phyloP scores from a whole-genome alignment of 768 basidiomycete species.

The Tulasnella sp. region DNA sequence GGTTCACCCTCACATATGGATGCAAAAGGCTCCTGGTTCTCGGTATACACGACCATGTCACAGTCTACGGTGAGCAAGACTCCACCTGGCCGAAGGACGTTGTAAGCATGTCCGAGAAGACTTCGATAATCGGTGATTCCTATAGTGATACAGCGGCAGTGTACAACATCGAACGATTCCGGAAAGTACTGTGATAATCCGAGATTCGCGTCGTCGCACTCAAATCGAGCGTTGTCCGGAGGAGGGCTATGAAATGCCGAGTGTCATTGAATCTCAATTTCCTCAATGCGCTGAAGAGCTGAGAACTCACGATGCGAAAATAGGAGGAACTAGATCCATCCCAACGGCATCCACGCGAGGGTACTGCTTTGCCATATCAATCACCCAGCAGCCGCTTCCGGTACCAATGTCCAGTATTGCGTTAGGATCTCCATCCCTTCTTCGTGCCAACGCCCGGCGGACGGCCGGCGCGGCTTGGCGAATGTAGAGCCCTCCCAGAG shows the following conservation, averaged over 20 bases:
- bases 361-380: conserved; percentile 11
- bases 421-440: neutral
- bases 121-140: conserved; percentile 8
- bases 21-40: conserved; percentile 8
- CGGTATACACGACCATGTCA: neutral
- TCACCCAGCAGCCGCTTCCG: conserved; percentile 5
- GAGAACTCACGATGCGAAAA: neutral
- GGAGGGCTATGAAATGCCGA: neutral
- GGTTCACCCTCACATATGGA: neutral
- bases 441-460: neutral
- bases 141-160: conserved; percentile 5
- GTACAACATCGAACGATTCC: conserved; percentile 15
- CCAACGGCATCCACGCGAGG: conserved; percentile 5
- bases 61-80: conserved; percentile 9
- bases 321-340: conserved; percentile 10
- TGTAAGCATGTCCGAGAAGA: neutral
- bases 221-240: conserved; percentile 8
- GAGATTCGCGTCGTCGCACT: conserved; percentile 17
- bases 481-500: conserved; percentile 4
- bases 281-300: neutral
- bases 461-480: neutral
- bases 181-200: neutral
- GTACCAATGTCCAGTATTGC: conserved; percentile 16
- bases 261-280: neutral
- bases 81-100: conserved; percentile 3